Conservation (phyloP, 352 stramenopile genomes). For the Hyphochytrium catenoides region DNA sequence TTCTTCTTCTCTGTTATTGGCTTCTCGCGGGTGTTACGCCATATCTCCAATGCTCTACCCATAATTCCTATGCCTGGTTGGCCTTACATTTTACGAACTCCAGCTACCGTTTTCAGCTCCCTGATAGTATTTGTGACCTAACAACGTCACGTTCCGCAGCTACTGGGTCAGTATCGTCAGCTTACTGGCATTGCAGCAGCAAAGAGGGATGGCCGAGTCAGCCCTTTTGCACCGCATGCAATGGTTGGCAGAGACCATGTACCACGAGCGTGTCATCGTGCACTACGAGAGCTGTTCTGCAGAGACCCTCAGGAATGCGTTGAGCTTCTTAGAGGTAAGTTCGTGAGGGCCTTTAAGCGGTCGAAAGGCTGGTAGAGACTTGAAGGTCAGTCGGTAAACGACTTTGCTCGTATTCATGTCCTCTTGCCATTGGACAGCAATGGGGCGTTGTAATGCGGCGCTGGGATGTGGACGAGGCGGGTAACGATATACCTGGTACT, state of each 20-base stretch:
- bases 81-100: neutral
- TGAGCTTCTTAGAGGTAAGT: slow-evolving; percentile 32
- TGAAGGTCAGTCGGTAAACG: neutral
- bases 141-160: too few species aligned
- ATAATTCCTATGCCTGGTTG: neutral
- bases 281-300: slow-evolving; percentile 62
- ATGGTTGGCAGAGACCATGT: slow-evolving; percentile 59
- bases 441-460: neutral
- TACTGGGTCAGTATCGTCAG: slow-evolving; percentile 53
- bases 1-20: too few species aligned
- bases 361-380: neutral
- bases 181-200: slow-evolving; percentile 29
- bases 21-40: too few species aligned
- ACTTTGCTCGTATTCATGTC: too few species aligned
- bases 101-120: too few species aligned
- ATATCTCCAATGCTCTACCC: too few species aligned
- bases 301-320: slow-evolving; percentile 47
- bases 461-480: neutral
- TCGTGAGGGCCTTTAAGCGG: slow-evolving; percentile 16
- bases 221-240: slow-evolving; percentile 48
- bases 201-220: slow-evolving; percentile 20
- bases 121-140: too few species aligned
- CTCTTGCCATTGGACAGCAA: slow-evolving; percentile 5
- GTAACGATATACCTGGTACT: slow-evolving; percentile 8
- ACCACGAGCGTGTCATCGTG: slow-evolving; percentile 51